Conservation (phyloP, 2,329 filamentous ascomycete genomes). For the Celoporthe dispersa region DNA sequence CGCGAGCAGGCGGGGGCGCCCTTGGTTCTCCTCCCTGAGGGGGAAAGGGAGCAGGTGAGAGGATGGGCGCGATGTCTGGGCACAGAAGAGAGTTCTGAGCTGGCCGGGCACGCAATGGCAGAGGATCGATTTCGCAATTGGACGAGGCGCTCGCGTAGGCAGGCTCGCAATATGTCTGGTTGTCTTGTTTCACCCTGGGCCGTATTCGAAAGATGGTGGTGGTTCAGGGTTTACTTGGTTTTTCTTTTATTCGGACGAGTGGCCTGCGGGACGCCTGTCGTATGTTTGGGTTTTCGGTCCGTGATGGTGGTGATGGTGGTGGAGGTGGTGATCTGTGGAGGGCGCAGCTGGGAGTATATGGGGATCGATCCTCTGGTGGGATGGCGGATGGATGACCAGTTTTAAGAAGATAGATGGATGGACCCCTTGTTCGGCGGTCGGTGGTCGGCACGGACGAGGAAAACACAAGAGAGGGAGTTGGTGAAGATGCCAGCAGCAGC, state of each 20-base stretch:
- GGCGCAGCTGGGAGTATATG: not conserved
- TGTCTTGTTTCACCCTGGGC: conserved; percentile 4
- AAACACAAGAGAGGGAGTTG: conserved; percentile 16
- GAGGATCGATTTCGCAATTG: conserved; percentile 27
- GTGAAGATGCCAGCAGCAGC: not conserved
- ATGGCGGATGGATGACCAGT: not conserved
- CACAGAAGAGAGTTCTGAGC: conserved; percentile 8
- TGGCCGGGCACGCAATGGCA: conserved; percentile 27
- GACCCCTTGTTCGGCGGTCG: conserved; percentile 8
- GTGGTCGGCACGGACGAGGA: conserved; percentile 8
- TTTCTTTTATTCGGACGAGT: not conserved
- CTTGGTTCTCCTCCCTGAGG: not conserved
- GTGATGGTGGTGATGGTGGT: not conserved
- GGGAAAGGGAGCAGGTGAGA: not conserved
- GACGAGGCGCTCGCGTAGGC: conserved; percentile 13
- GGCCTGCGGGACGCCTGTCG: not conserved
- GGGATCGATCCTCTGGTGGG: not conserved
- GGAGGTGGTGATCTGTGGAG: not conserved
- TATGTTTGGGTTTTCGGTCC: not conserved
- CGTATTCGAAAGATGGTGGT: not conserved
- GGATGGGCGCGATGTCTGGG: conserved; percentile 2
- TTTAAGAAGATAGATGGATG: conserved; percentile 13
- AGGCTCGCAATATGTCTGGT: not conserved
- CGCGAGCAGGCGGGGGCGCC: conserved; percentile 6
- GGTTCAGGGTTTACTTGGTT: not conserved